Conservation (phyloP, 2,329 filamentous ascomycete species). For the Aspergillus texensis region DNA sequence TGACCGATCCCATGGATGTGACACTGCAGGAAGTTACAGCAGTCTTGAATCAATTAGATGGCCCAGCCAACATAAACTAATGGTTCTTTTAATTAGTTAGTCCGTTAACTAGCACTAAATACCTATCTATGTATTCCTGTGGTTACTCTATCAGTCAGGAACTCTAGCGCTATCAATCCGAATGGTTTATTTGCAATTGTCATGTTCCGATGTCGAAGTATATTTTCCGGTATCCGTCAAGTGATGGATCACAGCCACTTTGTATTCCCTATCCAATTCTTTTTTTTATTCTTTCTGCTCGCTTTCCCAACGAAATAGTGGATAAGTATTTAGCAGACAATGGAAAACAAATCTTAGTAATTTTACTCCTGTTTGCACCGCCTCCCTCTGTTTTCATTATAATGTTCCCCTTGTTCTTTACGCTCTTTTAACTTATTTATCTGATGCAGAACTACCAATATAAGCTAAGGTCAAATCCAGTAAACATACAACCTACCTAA, state of each 20-base stretch:
- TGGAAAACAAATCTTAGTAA: background rate
- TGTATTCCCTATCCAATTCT: background rate
- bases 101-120: background rate
- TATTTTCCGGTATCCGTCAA: background rate
- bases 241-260: background rate
- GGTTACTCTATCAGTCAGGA: background rate
- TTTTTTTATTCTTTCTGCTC: background rate
- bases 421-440: background rate
- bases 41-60: background rate
- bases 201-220: background rate
- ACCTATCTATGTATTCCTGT: too few species aligned
- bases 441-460: too few species aligned
- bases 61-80: background rate
- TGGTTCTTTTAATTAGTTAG: background rate
- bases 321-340: background rate
- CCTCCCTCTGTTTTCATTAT: background rate
- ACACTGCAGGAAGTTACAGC: slow-evolving; percentile 14
- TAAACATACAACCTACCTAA: background rate
- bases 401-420: background rate
- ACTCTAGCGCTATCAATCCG: background rate
- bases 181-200: background rate
- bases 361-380: background rate
- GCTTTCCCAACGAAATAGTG: background rate
- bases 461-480: too few species aligned
- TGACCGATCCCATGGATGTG: slow-evolving; percentile 20